phyloP scores from a whole-genome alignment of 2,329 filamentous ascomycete species.

The Teratosphaeria destructans region DNA sequence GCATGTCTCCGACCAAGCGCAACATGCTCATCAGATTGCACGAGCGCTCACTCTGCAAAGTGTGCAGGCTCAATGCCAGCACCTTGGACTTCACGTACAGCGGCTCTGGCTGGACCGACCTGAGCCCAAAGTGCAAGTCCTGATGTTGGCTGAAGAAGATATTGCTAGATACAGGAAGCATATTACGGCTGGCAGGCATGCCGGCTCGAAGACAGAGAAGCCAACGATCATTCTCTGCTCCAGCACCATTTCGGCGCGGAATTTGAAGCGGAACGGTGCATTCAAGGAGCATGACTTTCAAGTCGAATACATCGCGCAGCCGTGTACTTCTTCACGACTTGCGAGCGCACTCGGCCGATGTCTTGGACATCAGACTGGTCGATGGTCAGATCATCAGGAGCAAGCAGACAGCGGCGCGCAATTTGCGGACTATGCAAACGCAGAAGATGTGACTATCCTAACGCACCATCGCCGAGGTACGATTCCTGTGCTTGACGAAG shows the following conservation, averaged over 20 bases:
- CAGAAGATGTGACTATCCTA: conserved; percentile 1
- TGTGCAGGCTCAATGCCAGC: conserved; percentile 10
- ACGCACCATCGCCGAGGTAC: conserved; percentile 3
- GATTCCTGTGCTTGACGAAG: not conserved
- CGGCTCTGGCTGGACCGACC: conserved; percentile 1
- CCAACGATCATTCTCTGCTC: conserved; percentile 18
- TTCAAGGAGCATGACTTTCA: conserved; percentile 6
- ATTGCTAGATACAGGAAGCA: conserved; percentile 5
- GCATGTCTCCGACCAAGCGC: not conserved
- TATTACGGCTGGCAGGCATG: not conserved
- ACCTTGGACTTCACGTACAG: conserved; percentile 9
- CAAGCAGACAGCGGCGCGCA: not conserved
- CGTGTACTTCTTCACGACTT: conserved; percentile 14
- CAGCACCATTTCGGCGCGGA: conserved; percentile 14
- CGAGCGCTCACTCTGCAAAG: conserved; percentile 6
- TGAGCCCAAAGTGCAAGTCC: conserved; percentile 13
- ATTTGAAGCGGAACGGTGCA: conserved; percentile 4
- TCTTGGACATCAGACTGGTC: not conserved
- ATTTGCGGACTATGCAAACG: not conserved
- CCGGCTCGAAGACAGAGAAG: conserved; percentile 1
- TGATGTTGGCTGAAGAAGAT: conserved; percentile 14
- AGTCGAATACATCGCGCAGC: conserved; percentile 17
- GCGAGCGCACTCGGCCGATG: conserved; percentile 14
- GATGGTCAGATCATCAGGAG: not conserved
- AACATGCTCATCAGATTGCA: not conserved